Evolutionary conservation across 164 flowering plant species (phyloP).

Genomic region (Taxillus chinensis): DNA sequence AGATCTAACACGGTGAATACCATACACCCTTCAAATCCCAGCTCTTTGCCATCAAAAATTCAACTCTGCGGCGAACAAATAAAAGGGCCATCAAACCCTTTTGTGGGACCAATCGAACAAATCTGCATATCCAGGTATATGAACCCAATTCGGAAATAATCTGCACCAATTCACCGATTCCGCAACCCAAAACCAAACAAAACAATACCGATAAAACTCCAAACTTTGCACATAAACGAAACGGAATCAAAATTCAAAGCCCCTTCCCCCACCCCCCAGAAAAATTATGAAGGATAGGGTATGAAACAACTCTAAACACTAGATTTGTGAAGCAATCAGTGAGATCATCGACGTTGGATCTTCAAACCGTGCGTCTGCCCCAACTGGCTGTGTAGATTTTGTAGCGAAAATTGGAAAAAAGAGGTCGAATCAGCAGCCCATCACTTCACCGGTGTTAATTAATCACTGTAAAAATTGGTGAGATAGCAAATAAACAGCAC

Average conservation of each 20-base stretch:
- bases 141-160: not conserved
- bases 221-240: not conserved
- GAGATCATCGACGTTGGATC: slow-evolving; percentile 9
- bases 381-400: too few species aligned
- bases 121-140: not conserved
- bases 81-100: not conserved
- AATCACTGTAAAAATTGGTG: too few species aligned
- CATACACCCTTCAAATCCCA: not conserved
- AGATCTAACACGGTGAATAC: not conserved
- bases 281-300: too few species aligned
- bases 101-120: not conserved
- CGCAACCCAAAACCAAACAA: not conserved
- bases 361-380: not conserved
- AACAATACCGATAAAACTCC: not conserved
- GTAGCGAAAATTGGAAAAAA: too few species aligned
- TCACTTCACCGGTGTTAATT: too few species aligned
- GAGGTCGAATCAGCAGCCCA: too few species aligned
- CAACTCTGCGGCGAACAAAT: not conserved
- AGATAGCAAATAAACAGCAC: too few species aligned
- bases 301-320: not conserved
- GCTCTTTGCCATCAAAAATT: slow-evolving; percentile 2
- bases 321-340: not conserved
- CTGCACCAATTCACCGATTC: not conserved
- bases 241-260: not conserved
- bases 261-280: too few species aligned